Conservation (phyloP, 1,284 basidiomycete genomes). For the Coniophora puteana region DNA sequence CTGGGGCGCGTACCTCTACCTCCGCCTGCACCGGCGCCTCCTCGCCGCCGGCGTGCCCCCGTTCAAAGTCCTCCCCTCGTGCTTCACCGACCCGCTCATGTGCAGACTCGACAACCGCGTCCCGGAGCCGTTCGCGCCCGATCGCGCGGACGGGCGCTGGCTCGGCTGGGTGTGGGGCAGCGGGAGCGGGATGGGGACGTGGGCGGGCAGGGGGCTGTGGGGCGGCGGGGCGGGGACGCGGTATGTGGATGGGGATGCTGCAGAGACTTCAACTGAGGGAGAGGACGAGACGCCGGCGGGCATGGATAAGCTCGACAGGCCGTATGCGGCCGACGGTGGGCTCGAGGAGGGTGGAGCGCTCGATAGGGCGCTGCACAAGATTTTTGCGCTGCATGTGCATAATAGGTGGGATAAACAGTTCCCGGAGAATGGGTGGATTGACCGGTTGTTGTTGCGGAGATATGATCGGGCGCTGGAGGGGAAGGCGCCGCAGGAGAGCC, state of each 20-base stretch:
- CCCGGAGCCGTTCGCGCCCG: constrained; percentile 79
- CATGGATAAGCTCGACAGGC: too few relatives aligned
- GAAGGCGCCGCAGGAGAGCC: neutral
- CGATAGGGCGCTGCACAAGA: constrained; percentile 59
- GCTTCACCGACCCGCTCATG: constrained; percentile 86
- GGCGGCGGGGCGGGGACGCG: too few relatives aligned
- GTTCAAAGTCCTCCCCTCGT: constrained; percentile 90
- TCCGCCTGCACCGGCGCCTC: constrained; percentile 85
- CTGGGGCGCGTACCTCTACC: constrained; percentile 89
- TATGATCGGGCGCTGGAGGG: constrained; percentile 46
- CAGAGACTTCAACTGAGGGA: too few relatives aligned
- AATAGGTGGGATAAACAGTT: constrained; percentile 90
- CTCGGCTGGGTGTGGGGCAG: too few relatives aligned
- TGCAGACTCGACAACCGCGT: constrained; percentile 87
- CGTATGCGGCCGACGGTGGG: too few relatives aligned
- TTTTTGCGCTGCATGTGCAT: constrained; percentile 88
- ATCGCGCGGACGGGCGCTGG: constrained; percentile 38
- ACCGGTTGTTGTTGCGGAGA: constrained; percentile 62
- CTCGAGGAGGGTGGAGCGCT: constrained; percentile 64
- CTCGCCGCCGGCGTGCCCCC: constrained; percentile 69
- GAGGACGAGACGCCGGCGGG: too few relatives aligned
- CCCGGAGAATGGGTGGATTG: constrained; percentile 77
- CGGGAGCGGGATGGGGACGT: too few relatives aligned
- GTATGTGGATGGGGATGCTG: too few relatives aligned
- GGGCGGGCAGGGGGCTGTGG: too few relatives aligned